Conservation (phyloP, 164 flowering plant species). For the Stephania cephalantha region DNA sequence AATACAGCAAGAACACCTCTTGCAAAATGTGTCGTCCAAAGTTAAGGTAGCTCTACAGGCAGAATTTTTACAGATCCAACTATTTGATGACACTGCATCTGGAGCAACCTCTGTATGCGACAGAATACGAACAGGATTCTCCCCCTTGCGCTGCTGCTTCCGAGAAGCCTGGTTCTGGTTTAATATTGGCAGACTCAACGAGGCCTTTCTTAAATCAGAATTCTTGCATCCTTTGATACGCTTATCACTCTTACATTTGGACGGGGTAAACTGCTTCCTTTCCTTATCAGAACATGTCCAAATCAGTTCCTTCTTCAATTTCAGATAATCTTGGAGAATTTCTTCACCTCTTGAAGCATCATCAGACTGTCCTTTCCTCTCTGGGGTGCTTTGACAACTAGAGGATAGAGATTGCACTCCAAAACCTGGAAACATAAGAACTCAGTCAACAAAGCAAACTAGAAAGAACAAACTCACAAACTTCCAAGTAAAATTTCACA, state of each 20-base stretch:
- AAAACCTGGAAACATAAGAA: conserved; percentile 30
- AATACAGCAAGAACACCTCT: conserved; percentile 96
- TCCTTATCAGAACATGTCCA: conserved; percentile 41
- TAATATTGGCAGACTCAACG: conserved; percentile 19
- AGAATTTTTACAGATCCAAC: conserved; percentile 91
- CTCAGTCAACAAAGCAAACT: neutral
- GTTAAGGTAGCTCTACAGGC: conserved; percentile 82
- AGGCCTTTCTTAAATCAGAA: conserved; percentile 47
- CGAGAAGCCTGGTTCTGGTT: conserved; percentile 32
- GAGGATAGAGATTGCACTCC: conserved; percentile 55
- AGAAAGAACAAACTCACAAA: neutral
- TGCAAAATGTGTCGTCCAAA: conserved; percentile 83
- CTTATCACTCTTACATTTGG: conserved; percentile 48
- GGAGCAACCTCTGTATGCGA: conserved; percentile 37
- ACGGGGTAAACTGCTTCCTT: conserved; percentile 36
- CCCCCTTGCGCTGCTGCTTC: conserved; percentile 75
- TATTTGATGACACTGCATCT: conserved; percentile 38
- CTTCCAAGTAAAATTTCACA: neutral
- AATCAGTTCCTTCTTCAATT: conserved; percentile 47
- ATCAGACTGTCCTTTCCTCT: conserved; percentile 45
- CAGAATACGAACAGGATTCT: conserved; percentile 53
- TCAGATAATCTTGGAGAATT: conserved; percentile 46
- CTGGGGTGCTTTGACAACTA: conserved; percentile 65
- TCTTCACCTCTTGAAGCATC: conserved; percentile 57
- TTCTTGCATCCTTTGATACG: conserved; percentile 44